Evolutionary conservation across 2,329 filamentous ascomycete genomes (phyloP).

Genomic region (Colletotrichum horii): DNA sequence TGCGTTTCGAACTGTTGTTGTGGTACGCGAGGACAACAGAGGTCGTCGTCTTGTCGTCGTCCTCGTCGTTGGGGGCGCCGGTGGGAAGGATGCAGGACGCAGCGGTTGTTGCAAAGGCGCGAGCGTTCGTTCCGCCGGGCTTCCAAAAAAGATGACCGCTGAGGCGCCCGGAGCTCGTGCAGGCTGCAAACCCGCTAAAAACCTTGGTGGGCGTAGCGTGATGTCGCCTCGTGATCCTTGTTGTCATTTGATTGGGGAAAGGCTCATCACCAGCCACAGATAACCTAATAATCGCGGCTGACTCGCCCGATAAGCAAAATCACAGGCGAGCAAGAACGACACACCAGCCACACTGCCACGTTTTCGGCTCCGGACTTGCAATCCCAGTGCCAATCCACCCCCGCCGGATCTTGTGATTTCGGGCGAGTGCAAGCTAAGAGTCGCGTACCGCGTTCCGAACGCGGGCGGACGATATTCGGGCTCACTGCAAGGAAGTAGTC

Average conservation of each 20-base stretch:
- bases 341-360: neutral
- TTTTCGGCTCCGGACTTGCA: neutral
- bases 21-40: neutral
- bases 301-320: neutral
- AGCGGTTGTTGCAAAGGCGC: conserved; percentile 7
- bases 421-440: neutral
- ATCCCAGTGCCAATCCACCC: neutral
- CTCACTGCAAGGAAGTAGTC: neutral
- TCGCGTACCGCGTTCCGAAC: conserved; percentile 6
- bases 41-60: neutral
- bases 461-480: neutral
- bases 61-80: neutral
- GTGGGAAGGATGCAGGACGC: neutral
- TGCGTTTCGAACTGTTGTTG: neutral
- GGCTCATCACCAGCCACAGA: neutral
- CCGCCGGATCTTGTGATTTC: neutral
- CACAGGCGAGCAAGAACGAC: neutral
- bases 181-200: conserved; percentile 18
- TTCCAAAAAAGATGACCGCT: conserved; percentile 14
- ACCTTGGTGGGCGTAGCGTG: conserved; percentile 19
- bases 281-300: neutral
- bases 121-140: conserved; percentile 10
- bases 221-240: conserved; percentile 21
- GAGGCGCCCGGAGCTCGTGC: conserved; percentile 20
- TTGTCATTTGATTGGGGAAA: conserved; percentile 15